Conservation (phyloP, 139 green algal genomes). For the Prasinococcaceae sp. region DNA sequence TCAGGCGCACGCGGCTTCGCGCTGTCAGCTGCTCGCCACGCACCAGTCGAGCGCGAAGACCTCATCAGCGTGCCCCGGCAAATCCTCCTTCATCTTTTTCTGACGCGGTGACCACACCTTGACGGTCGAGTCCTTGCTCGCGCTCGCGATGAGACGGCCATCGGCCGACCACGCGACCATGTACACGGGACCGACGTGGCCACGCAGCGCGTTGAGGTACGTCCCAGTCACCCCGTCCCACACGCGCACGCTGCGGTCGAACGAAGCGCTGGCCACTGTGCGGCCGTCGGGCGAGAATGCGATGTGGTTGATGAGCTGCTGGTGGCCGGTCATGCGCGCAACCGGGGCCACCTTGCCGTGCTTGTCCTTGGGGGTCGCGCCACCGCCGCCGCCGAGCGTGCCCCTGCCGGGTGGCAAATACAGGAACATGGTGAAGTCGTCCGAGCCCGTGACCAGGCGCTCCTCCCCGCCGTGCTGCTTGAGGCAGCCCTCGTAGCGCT, state of each 20-base stretch:
- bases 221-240: slow-evolving; percentile 82
- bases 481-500: slow-evolving; percentile 58
- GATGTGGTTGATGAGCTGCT: slow-evolving; percentile 93
- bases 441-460: slow-evolving; percentile 76
- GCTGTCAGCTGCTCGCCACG: too few species aligned
- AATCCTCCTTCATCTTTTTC: slow-evolving; percentile 77
- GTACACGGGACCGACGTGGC: slow-evolving; percentile 93
- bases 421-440: slow-evolving; percentile 96
- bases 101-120: slow-evolving; percentile 88
- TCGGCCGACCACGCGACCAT: slow-evolving; percentile 75
- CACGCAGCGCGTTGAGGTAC: slow-evolving; percentile 77
- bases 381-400: slow-evolving; percentile 7
- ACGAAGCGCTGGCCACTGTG: slow-evolving; percentile 78
- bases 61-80: slow-evolving; percentile 86
- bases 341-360: slow-evolving; percentile 50
- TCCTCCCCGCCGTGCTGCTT: slow-evolving; percentile 60
- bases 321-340: slow-evolving; percentile 81
- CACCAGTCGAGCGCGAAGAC: slow-evolving; percentile 39
- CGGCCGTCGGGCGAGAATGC: slow-evolving; percentile 85
- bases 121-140: slow-evolving; percentile 88
- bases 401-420: slow-evolving; percentile 54
- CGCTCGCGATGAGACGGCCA: slow-evolving; percentile 71
- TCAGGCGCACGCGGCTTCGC: too few species aligned
- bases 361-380: too few species aligned
- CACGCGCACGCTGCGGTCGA: slow-evolving; percentile 95